Base-by-base conservation (phyloP, 1,284 basidiomycete species). In the Limonomyces culmigenus region DNA sequence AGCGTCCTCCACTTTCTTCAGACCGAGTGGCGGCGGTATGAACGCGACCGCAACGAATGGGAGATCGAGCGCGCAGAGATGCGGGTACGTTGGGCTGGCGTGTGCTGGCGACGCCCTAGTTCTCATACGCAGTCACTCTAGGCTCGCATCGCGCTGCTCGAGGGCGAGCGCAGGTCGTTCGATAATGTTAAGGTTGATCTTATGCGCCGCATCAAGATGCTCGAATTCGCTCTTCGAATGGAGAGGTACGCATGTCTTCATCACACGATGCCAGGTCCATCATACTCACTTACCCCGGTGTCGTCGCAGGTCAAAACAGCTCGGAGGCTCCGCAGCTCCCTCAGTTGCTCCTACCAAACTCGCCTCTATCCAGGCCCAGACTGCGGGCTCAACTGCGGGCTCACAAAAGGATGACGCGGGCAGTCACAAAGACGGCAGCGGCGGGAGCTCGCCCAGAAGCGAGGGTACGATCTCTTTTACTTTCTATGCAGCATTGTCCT, bases 31-130 rank as follows among this genome's bases (percentile, higher is more conserved):
- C 69, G 95, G 42, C 70, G 88, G 41, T 92, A 89, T 53, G 92
- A 97, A 55, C 79, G 88, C 53, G 92, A 98, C 60, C 73, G 93
- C 49, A 98, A 99, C 55, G 92, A 97, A 59, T 98, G 92, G 93
- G 93, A 97, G 66, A 99, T 99, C 50, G 93, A 98, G 61, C 68
- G 93, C 46, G 93, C 95, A 23, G 93, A 98, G 60, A 95, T 98
- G 89, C 71, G 92, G 66, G 92, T 89, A 47, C 49, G 81, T 73
- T 33, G 18, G 3, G 17, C 27, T 16, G 16, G 16, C 44, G 41
- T 43, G 27, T 33, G 63, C 62, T 43, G 44, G 59, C 46, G 17
- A 36, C 39, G 32, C 39, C 41, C 39, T 48, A 42, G 39, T 37
- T 41, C 39, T 45, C 50, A 45, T 47, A 36, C 47, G 46, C 45